Base-by-base conservation (phyloP, 805 yeast species). In the Wickerhamiella nectarea region DNA sequence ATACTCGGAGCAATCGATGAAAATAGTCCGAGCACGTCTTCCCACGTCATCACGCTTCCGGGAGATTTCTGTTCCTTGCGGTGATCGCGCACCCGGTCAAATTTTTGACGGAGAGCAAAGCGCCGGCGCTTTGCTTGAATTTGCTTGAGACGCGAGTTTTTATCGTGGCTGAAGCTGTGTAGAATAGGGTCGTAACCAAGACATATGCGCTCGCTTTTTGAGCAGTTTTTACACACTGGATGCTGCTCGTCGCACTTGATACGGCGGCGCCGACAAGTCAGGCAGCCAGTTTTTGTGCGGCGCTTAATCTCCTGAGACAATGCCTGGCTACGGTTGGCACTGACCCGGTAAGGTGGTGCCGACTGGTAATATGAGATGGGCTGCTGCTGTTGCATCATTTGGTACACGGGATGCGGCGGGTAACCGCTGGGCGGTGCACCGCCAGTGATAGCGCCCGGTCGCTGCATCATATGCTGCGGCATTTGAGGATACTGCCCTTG, bases 211-310 rank as follows among this genome's bases (percentile, higher is more conserved):
- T 73, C 73, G 19, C 75, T 67, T 45, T 78, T 69, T 51, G 74
- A 77, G 56, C 87, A 80, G 54, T 80, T 79, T 52, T 64, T 66
- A 56, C 87, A 80, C 45, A 69, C 66, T 1, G 86, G 85, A 52
- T 75, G 78, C 39, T 77, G 59, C 62, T 80, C 87, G 59, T 80
- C 87, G 59, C 87, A 80, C 61, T 79, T 79, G 54, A 79, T 76
- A 36, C 86, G 64, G 48, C 86, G 62, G 55, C 75, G 71, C 26
- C 86, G 67, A 56, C 87, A 80, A 1, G 87, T 80, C 45, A 78
- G 59, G 57, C 87, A 80, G 2, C 89, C 89, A 0, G 86, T 78
- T 53, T 81, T 66, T 2, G 86, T 80, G 41, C 87, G 65, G 37
- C 78, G 64, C 53, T 76, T 71, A 48, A 74, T 48, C 20, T 52